These are phyloP conservation scores for Taxillus chinensis DNA, from an alignment of 164 flowering plant genomes.

Conservation along the genomic window DNA sequence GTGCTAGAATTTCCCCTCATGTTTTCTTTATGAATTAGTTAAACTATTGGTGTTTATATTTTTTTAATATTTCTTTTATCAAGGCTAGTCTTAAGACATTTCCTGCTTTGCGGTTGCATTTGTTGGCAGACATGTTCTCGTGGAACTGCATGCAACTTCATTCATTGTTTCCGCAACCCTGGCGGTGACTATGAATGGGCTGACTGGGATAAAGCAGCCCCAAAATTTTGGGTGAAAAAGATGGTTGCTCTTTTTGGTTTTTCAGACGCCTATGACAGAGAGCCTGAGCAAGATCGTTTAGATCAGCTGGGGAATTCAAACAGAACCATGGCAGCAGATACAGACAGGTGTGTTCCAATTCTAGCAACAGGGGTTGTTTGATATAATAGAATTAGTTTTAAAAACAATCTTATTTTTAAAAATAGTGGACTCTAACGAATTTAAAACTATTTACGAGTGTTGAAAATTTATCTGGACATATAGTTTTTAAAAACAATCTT, in stretches of 20 bases:
- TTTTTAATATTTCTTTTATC: no score
- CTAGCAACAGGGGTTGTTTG: neutral
- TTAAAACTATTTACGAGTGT: no score
- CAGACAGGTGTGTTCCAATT: slow-evolving; percentile 22
- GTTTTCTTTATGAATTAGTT: neutral
- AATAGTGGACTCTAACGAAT: no score
- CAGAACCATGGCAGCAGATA: slow-evolving; percentile 11
- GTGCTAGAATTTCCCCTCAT: slow-evolving; percentile 20
- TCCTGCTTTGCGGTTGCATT: neutral
- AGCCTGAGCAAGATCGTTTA: slow-evolving; percentile 18
- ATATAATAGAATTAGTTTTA: no score
- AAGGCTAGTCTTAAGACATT: no score
- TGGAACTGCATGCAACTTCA: slow-evolving; percentile 88
- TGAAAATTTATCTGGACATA: no score
- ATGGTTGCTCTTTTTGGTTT: slow-evolving; percentile 79
- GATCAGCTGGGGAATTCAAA: slow-evolving; percentile 14
- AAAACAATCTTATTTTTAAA: no score
- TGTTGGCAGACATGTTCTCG: slow-evolving; percentile 66
- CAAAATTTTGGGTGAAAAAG: slow-evolving; percentile 67
- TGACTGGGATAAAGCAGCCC: slow-evolving; percentile 91
- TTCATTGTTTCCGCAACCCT: slow-evolving; percentile 93
- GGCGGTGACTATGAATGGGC: slow-evolving; percentile 99
- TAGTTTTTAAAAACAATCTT: no score
- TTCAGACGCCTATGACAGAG: slow-evolving; percentile 27
- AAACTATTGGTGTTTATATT: neutral